These are phyloP conservation scores for Cercospora sp. DNA, from an alignment of 2,329 filamentous ascomycete species.

Conservation along the genomic window DNA sequence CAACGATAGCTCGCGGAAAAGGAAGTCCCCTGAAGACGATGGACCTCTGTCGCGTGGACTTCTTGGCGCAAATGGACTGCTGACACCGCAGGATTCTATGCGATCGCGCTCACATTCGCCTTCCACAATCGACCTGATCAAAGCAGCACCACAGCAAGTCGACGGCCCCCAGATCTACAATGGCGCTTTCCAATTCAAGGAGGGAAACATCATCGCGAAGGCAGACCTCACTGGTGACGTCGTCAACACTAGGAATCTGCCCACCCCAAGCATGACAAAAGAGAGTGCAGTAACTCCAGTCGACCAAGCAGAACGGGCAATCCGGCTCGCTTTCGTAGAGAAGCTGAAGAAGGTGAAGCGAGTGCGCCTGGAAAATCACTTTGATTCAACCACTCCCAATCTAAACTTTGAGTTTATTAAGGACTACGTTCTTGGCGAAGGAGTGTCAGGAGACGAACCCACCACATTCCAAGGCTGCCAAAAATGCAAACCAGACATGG, in stretches of 20 bases:
- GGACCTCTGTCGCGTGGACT: constrained; percentile 22
- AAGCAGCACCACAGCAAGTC: neutral
- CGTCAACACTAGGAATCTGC: constrained; percentile 37
- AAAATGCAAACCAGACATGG: constrained; percentile 60
- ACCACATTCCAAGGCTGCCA: constrained; percentile 66
- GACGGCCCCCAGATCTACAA: constrained; percentile 43
- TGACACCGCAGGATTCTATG: constrained; percentile 22
- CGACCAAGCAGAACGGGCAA: constrained; percentile 38
- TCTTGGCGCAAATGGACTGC: constrained; percentile 20
- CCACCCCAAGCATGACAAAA: constrained; percentile 41
- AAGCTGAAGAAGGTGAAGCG: constrained; percentile 35
- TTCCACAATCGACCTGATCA: constrained; percentile 6
- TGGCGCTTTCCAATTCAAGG: constrained; percentile 41
- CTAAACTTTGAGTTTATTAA: constrained; percentile 69
- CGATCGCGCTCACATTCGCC: constrained; percentile 15
- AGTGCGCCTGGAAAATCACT: constrained; percentile 53
- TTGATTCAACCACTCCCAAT: constrained; percentile 58
- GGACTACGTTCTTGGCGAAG: constrained; percentile 59
- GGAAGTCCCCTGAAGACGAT: constrained; percentile 32
- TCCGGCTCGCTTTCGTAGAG: constrained; percentile 44
- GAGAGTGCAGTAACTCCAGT: constrained; percentile 36
- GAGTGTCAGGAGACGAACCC: constrained; percentile 60
- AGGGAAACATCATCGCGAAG: constrained; percentile 42
- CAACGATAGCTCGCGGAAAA: constrained; percentile 24
- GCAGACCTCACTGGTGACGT: neutral